Evolutionary conservation across 768 basidiomycete species (phyloP), one percentile per base, ranked within the genome.

Genomic region (Lepiota brunneoincarnata): DNA sequence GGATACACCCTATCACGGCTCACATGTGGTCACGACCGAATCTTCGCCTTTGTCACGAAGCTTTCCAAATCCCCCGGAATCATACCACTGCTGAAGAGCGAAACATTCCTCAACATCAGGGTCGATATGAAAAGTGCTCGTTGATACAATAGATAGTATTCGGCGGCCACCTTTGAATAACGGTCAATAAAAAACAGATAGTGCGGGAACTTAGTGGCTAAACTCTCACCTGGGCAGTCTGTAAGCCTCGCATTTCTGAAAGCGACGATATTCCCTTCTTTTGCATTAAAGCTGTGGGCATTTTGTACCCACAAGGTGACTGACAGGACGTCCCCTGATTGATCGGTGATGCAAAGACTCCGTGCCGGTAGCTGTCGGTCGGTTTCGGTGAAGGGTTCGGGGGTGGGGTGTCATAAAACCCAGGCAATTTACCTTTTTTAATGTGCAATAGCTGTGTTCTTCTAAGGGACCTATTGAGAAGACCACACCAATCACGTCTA

Each of bases 251-350:
- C 92, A 20, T 91, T 88, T 71, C 95, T 96, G 79, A 95, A 91
- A 2, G 96, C 95, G 58, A 95, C 79, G 28, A 98, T 86, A 6
- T 90, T 83, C 42, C 77, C 76, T 12, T 78, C 74, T 18, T 73
- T 69, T 4, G 77, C 71, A 14, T 69, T 66, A 67, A 84, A 97
- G 31, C 80, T 78, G 66, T 97, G 93, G 0, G 96, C 96, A 67
- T 91, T 89, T 67, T 90, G 93, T 20, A 94, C 96, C 96, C 97
- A 99, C 28, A 99, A 74, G 2, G 95, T 98, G 58, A 97, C 67
- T 28, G 92, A 82, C 40, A 92, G 84, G 17, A 85, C 81, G 63
- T 75, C 89, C 34, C 80, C 80, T 4, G 92, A 88, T 57, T 80
- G 81, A 67, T 99, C 96, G 11, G 93, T 94, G 26, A 99, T 71